A percentile compares a stretch with the other conserved stretches of the same genome.
These are phyloP conservation scores for Lumnitzera racemosa DNA, from an alignment of 345 rosid genomes.

Conservation along the genomic window DNA sequence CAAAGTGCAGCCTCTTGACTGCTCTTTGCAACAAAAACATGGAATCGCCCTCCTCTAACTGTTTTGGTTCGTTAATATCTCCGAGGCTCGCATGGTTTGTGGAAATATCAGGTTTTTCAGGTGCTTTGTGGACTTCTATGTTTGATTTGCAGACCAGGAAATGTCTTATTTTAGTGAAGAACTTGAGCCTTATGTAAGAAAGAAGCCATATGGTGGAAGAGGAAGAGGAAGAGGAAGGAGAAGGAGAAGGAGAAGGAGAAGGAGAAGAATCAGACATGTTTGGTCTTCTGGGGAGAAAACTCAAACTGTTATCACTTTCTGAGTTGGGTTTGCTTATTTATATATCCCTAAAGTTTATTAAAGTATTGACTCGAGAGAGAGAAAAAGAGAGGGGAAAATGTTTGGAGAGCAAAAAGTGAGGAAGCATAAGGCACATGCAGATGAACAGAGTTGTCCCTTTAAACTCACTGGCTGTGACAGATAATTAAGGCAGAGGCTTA, in stretches of 20 bases:
- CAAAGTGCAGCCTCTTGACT: slow-evolving; percentile 84
- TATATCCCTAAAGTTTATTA: neutral
- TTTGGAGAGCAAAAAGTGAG: slow-evolving; percentile 1
- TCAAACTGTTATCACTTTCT: too few relatives aligned
- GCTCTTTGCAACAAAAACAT: slow-evolving; percentile 53
- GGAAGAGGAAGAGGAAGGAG: slow-evolving; percentile 25
- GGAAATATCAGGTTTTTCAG: slow-evolving; percentile 9
- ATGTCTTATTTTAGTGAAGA: slow-evolving; percentile 51
- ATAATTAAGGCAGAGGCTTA: neutral
- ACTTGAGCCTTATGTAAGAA: slow-evolving; percentile 37
- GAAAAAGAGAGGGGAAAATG: slow-evolving; percentile 12
- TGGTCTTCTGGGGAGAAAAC: slow-evolving; percentile 19
- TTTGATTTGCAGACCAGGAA: slow-evolving; percentile 48
- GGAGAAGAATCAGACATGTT: slow-evolving; percentile 19
- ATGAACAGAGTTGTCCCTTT: slow-evolving; percentile 34
- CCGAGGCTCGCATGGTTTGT: too few relatives aligned
- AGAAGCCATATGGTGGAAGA: slow-evolving; percentile 24
- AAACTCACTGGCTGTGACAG: slow-evolving; percentile 9
- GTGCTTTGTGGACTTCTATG: slow-evolving; percentile 18
- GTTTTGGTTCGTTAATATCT: neutral
- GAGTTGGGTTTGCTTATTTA: too few relatives aligned
- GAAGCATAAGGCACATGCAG: slow-evolving; percentile 35
- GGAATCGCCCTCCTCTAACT: slow-evolving; percentile 19
- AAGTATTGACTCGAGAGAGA: neutral
- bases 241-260: slow-evolving; percentile 13